Percentiles rank a stretch among this genome's conserved stretches.
Evolutionary conservation across 1,284 basidiomycete species (phyloP).

Genomic region (Leccinum subatratum): DNA sequence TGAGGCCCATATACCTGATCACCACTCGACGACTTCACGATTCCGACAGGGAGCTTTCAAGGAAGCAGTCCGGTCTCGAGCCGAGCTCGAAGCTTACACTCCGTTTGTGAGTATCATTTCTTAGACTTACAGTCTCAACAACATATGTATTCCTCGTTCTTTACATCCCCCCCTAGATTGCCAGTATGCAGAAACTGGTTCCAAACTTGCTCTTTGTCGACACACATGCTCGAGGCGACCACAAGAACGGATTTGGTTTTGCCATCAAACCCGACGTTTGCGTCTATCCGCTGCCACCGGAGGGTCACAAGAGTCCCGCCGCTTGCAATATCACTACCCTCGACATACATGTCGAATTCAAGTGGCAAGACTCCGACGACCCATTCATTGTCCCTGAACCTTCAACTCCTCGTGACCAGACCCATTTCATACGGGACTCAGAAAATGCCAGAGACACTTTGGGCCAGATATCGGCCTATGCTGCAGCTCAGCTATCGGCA

Average conservation of each 20-base stretch:
- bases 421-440: not conserved
- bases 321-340: not conserved
- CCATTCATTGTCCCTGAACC: not conserved
- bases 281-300: not conserved
- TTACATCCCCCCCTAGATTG: not conserved
- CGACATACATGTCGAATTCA: slow-evolving; percentile 2
- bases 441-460: not conserved
- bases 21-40: not conserved
- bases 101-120: not conserved
- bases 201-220: not conserved
- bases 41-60: not conserved
- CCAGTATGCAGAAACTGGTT: not conserved
- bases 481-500: not conserved
- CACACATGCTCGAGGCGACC: slow-evolving; percentile 2
- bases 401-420: not conserved
- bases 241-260: not conserved
- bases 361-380: not conserved
- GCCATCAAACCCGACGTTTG: not conserved
- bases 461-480: not conserved
- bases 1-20: not conserved
- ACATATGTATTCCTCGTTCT: not conserved
- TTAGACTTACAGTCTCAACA: not conserved
- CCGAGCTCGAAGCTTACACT: not conserved
- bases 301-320: not conserved
- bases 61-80: not conserved